These are phyloP conservation scores for Beta corolliflora DNA, from an alignment of 179 eudicot genomes.

Conservation along the genomic window DNA sequence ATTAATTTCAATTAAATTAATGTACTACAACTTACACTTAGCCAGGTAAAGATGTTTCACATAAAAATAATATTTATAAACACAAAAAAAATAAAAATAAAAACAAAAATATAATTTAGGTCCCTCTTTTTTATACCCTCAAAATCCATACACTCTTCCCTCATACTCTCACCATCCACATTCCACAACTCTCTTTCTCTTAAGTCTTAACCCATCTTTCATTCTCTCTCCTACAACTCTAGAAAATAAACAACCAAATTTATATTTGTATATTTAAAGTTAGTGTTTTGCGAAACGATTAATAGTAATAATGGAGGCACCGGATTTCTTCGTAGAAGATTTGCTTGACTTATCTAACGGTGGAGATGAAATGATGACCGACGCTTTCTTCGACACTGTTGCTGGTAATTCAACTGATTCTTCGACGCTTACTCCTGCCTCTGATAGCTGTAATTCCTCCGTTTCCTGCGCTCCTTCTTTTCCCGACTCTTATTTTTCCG, in stretches of 20 bases:
- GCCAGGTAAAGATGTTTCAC: not conserved
- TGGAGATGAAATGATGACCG: conserved; percentile 67
- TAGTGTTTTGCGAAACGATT: too few relatives aligned
- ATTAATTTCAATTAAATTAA: not conserved
- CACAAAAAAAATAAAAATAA: not conserved
- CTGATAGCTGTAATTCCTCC: conserved; percentile 83
- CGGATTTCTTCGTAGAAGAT: conserved; percentile 72
- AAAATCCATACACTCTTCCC: conserved; percentile 28
- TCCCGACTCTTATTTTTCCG: conserved; percentile 68
- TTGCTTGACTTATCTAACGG: conserved; percentile 74
- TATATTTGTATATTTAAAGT: too few relatives aligned
- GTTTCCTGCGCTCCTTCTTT: conserved; percentile 41
- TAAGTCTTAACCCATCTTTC: not conserved
- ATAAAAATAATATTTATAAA: not conserved
- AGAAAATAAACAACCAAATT: not conserved
- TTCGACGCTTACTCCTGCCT: conserved; percentile 55
- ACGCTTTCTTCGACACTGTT: conserved; percentile 50
- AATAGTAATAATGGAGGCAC: conserved; percentile 36
- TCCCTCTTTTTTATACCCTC: conserved; percentile 38
- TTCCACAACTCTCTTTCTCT: not conserved
- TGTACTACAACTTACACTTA: not conserved
- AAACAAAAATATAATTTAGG: conserved; percentile 20
- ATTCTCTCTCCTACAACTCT: not conserved
- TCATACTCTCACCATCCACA: not conserved
- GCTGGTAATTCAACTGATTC: conserved; percentile 59